These are phyloP conservation scores for Peziza echinospora DNA, from an alignment of 495 filamentous ascomycete species.

Conservation along the genomic window DNA sequence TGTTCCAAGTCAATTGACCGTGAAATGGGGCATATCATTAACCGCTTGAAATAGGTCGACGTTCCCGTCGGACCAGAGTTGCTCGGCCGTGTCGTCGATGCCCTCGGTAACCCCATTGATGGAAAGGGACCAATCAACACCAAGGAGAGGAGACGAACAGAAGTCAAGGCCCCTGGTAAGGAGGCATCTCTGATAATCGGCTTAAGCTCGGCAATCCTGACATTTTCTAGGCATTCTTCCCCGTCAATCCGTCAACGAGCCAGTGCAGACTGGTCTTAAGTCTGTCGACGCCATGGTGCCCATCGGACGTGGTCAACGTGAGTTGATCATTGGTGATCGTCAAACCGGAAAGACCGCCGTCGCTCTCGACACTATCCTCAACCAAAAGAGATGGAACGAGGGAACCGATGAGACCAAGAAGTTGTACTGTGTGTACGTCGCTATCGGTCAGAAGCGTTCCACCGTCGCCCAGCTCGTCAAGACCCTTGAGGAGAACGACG, in stretches of 20 bases:
- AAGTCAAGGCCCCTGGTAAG: conserved; percentile 70
- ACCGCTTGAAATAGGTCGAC: conserved; percentile 55
- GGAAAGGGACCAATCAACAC: conserved; percentile 93
- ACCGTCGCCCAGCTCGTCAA: conserved; percentile 98
- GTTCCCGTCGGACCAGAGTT: conserved; percentile 83
- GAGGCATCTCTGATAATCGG: background rate
- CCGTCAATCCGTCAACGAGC: conserved; percentile 89
- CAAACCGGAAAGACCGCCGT: conserved; percentile 99
- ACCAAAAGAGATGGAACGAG: conserved; percentile 97
- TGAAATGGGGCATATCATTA: no score
- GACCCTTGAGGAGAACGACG: conserved; percentile 98
- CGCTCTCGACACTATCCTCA: conserved; percentile 92
- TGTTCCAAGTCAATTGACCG: no score
- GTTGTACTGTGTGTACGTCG: conserved; percentile 98
- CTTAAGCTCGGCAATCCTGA: background rate
- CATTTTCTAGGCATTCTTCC: conserved; percentile 55
- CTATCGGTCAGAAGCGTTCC: conserved; percentile 97
- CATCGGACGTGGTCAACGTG: conserved; percentile 98
- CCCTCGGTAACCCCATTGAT: conserved; percentile 95
- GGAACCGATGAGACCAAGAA: conserved; percentile 78
- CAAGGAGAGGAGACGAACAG: conserved; percentile 81
- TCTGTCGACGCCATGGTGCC: conserved; percentile 99
- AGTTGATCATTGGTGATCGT: conserved; percentile 99
- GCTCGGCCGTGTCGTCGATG: conserved; percentile 95
- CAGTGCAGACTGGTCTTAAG: conserved; percentile 97